Conservation (phyloP, 2,329 filamentous ascomycete genomes). For the Ceratocystis huliohia region DNA sequence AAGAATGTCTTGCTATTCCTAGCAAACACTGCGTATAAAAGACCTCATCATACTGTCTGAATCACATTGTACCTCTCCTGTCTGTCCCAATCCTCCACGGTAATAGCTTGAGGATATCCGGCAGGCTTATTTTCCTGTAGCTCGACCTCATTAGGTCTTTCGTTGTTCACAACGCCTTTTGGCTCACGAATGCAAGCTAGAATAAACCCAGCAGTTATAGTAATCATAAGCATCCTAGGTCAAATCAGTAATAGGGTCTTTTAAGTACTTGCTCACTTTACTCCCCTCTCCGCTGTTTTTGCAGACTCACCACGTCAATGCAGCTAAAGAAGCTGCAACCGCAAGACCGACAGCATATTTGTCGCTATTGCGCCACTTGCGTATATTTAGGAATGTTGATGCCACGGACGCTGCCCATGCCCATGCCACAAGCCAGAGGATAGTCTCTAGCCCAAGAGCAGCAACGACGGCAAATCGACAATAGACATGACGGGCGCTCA, state of each 20-base stretch:
- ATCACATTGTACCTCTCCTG: not conserved
- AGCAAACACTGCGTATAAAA: not conserved
- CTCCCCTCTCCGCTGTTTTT: not conserved
- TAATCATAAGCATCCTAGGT: not conserved
- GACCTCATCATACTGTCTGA: not conserved
- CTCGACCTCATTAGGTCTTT: not conserved
- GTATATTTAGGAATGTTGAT: conserved; percentile 23
- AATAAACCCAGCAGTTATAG: not conserved
- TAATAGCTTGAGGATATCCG: not conserved
- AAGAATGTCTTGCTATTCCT: not conserved
- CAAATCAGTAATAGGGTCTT: not conserved
- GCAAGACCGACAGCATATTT: conserved; percentile 28
- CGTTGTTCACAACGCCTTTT: not conserved
- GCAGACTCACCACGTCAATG: conserved; percentile 30
- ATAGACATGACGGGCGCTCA: conserved; percentile 30
- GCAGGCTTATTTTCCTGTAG: conserved; percentile 2
- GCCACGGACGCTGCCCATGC: conserved; percentile 32
- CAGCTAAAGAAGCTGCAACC: conserved; percentile 32
- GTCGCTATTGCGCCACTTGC: conserved; percentile 20
- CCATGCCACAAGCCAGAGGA: conserved; percentile 37
- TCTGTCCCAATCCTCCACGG: not conserved
- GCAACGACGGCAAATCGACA: conserved; percentile 30
- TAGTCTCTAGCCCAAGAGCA: conserved; percentile 28
- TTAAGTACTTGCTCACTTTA: not conserved
- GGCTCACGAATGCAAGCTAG: conserved; percentile 1